Evolutionary conservation across 1,284 basidiomycete species (phyloP), one percentile per base, ranked within the genome.

Genomic region (Leccinum cinnamomeum): DNA sequence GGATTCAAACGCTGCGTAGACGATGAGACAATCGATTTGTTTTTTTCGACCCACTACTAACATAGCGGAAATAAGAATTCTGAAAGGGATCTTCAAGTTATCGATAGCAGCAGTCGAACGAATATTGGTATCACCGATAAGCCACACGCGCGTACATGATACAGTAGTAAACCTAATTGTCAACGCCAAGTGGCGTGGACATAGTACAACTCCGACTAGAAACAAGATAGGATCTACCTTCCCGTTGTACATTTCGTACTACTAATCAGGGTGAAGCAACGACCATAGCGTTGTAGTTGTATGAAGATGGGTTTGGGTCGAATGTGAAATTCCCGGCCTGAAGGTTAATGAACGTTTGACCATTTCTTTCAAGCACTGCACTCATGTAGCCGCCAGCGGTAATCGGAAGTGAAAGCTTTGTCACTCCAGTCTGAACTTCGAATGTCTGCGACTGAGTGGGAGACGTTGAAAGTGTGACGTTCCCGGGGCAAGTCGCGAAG

Each of bases 211-310:
- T 28, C 5, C 23, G 33, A 63, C n/a, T 8, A 30, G 12, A 35
- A 48, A 16, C 7, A 20, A 46, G 39, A 48, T n/a, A 61, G 7
- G 11, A 44, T 50, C 8, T 20, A 50, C 44, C 18, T 30, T 54
- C 61, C 23, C 33, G n/a, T 51, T 56, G 53, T 61, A 56, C 58
- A 44, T 59, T 60, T 28, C 64, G 57, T 53, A 51, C 63, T 60
- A 54, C 18, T 23, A 23, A 44, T 74, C 63, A 77, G 16, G 64
- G 7, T 16, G 75, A 74, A 56, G 71, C 62, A 61, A 59, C 79
- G 48, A 86, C 85, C 65, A 84, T 84, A 25, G 81, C 85, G 67
- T 90, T 90, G 71, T 80, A 90, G 72, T 90, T 89, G 72, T 88
- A 90, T 30, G 75, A 78, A 59, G 76, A 14, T 3, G 88, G 86